Percentiles rank a stretch among this genome's conserved stretches.
phyloP scores from a whole-genome alignment of 129 eudicot genomes.

The Arctium lappa region DNA sequence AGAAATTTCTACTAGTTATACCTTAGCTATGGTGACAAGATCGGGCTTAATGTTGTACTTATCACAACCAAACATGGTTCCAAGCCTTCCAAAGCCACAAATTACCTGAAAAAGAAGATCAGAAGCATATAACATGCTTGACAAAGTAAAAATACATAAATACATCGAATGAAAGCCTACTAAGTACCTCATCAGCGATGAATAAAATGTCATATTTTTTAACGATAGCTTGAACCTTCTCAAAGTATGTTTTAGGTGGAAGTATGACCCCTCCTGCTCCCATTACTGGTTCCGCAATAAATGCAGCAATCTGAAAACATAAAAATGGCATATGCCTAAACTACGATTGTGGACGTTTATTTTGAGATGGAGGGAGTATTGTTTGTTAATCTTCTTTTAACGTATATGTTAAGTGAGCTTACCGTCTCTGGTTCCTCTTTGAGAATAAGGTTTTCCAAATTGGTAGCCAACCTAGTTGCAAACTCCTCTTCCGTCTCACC shows the following conservation, averaged over 20 bases:
- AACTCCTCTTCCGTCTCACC: conserved; percentile 95
- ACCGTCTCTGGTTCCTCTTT: conserved; percentile 98
- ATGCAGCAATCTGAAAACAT: conserved; percentile 72
- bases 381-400: not conserved
- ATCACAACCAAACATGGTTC: conserved; percentile 94
- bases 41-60: conserved; percentile 91
- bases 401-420: conserved; percentile 16
- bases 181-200: conserved; percentile 87
- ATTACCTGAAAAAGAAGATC: conserved; percentile 47
- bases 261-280: conserved; percentile 98
- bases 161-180: not conserved
- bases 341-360: not conserved
- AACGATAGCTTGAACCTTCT: conserved; percentile 86
- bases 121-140: not conserved
- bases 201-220: conserved; percentile 88
- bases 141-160: not conserved
- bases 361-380: not conserved
- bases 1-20: conserved; percentile 12
- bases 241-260: conserved; percentile 93
- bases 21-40: conserved; percentile 95
- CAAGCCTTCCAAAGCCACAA: conserved; percentile 96
- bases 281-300: conserved; percentile 96
- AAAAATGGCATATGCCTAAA: not conserved
- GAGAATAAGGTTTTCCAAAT: conserved; percentile 85
- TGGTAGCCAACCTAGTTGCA: conserved; percentile 82